A percentile compares a stretch with the other conserved stretches of the same genome.
phyloP scores from a whole-genome alignment of 768 basidiomycete species.

The Russula dissimulans region DNA sequence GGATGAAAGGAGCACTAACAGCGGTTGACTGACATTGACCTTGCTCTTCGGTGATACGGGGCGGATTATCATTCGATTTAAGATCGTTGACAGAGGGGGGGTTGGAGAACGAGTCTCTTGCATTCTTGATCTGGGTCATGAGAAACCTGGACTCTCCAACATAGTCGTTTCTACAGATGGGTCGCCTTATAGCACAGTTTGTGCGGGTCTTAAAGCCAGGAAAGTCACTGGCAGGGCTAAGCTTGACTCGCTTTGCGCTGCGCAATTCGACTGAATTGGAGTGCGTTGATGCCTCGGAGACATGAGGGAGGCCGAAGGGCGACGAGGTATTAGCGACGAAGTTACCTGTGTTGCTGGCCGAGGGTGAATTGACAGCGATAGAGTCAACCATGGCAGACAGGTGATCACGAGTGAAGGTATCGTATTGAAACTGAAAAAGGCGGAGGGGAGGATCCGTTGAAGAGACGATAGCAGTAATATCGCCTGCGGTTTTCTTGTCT shows the following conservation, averaged over 20 bases:
- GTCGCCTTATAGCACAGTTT: slow-evolving; percentile 41
- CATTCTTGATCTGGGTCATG: slow-evolving; percentile 73
- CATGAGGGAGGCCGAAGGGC: slow-evolving; percentile 39
- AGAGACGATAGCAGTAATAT: slow-evolving; percentile 28
- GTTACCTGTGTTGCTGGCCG: slow-evolving; percentile 40
- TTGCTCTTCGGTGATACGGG: not conserved
- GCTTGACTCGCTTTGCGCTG: slow-evolving; percentile 72
- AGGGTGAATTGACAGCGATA: slow-evolving; percentile 73
- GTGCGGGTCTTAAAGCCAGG: slow-evolving; percentile 42
- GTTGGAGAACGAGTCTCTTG: slow-evolving; percentile 69
- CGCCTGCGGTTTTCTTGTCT: slow-evolving; percentile 37
- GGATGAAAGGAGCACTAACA: not conserved
- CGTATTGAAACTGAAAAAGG: slow-evolving; percentile 90
- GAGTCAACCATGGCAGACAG: slow-evolving; percentile 91
- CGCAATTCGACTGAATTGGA: slow-evolving; percentile 45
- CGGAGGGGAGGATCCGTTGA: slow-evolving; percentile 67
- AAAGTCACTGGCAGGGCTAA: slow-evolving; percentile 59
- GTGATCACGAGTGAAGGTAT: slow-evolving; percentile 92
- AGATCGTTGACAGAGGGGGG: slow-evolving; percentile 31
- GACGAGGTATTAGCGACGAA: slow-evolving; percentile 36
- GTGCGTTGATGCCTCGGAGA: slow-evolving; percentile 36
- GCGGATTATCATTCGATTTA: not conserved
- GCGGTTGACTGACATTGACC: not conserved
- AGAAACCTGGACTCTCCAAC: slow-evolving; percentile 67
- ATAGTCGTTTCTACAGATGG: slow-evolving; percentile 51